phyloP scores from a whole-genome alignment of 2,329 filamentous ascomycete genomes.

The Chaetomium olivaceum region DNA sequence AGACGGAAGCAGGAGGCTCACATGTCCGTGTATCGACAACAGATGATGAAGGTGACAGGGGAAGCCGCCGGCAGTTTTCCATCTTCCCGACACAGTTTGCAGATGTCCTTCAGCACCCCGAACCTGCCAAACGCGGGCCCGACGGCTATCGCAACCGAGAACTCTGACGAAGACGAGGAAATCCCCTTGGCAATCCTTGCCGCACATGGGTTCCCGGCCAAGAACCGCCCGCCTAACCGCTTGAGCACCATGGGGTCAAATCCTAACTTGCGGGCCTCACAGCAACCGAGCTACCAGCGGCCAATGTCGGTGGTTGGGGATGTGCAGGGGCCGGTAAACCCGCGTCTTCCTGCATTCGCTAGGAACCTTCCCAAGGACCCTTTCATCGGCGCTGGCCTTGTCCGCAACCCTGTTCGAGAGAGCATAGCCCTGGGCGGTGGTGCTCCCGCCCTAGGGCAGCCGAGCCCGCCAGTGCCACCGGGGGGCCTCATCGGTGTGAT shows the following conservation, averaged over 20 bases:
- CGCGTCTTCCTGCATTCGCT: slow-evolving; percentile 76
- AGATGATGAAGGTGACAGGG: slow-evolving; percentile 96
- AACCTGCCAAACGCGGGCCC: slow-evolving; percentile 49
- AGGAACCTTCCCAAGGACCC: slow-evolving; percentile 80
- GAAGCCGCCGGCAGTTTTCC: slow-evolving; percentile 57
- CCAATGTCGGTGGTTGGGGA: slow-evolving; percentile 61
- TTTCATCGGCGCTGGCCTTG: slow-evolving; percentile 76
- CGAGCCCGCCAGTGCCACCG: slow-evolving; percentile 54
- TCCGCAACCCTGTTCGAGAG: slow-evolving; percentile 72
- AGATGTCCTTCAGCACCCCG: slow-evolving; percentile 62
- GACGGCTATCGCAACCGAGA: slow-evolving; percentile 44
- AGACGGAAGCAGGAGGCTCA: slow-evolving; percentile 87
- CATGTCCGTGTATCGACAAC: slow-evolving; percentile 84
- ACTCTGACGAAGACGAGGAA: slow-evolving; percentile 80
- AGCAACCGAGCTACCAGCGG: slow-evolving; percentile 49
- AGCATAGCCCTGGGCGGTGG: slow-evolving; percentile 70
- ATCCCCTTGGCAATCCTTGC: slow-evolving; percentile 82
- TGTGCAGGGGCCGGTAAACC: slow-evolving; percentile 42
- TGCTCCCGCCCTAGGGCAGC: slow-evolving; percentile 40
- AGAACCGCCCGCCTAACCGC: slow-evolving; percentile 70
- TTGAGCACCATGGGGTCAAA: slow-evolving; percentile 67
- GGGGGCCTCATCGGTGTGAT: slow-evolving; percentile 87
- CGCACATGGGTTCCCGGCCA: slow-evolving; percentile 84
- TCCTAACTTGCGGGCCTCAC: slow-evolving; percentile 64
- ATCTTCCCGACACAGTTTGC: slow-evolving; percentile 55